These are phyloP conservation scores for Citropsis articulata DNA, from an alignment of 345 rosid genomes.

Conservation along the genomic window DNA sequence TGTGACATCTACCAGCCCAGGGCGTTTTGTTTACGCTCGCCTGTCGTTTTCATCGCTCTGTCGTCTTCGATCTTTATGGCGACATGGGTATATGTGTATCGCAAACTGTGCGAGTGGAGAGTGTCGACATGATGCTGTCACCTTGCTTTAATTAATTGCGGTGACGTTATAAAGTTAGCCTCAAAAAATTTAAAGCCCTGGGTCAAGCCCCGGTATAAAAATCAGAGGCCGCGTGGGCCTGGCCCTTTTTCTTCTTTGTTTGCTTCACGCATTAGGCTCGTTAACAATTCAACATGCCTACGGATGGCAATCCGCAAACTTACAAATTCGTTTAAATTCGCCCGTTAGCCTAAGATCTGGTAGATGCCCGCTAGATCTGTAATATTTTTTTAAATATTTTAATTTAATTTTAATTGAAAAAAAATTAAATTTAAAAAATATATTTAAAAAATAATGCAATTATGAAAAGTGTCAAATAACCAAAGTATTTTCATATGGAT, in stretches of 20 bases:
- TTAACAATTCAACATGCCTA: no score
- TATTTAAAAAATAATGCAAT: no score
- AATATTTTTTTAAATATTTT: no score
- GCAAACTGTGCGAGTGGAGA: not conserved
- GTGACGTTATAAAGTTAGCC: not conserved
- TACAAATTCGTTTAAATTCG: no score
- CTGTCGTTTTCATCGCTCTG: slow-evolving; percentile 24
- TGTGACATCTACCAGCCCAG: not conserved
- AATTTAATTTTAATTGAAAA: no score
- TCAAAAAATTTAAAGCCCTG: not conserved
- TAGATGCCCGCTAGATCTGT: accelerated
- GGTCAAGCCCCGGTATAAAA: not conserved
- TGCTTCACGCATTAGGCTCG: no score
- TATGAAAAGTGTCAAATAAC: no score
- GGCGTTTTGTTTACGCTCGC: slow-evolving; percentile 29
- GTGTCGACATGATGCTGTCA: not conserved
- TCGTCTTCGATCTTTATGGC: slow-evolving; percentile 13
- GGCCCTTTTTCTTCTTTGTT: not conserved
- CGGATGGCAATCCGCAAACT: no score
- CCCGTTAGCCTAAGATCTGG: accelerated
- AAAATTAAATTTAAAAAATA: no score
- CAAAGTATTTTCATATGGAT: no score
- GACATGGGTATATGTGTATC: slow-evolving; percentile 23
- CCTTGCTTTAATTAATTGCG: not conserved
- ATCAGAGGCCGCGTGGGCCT: not conserved